Conservation (phyloP, 331 rosid genomes). For the Pyrus hybrid region DNA sequence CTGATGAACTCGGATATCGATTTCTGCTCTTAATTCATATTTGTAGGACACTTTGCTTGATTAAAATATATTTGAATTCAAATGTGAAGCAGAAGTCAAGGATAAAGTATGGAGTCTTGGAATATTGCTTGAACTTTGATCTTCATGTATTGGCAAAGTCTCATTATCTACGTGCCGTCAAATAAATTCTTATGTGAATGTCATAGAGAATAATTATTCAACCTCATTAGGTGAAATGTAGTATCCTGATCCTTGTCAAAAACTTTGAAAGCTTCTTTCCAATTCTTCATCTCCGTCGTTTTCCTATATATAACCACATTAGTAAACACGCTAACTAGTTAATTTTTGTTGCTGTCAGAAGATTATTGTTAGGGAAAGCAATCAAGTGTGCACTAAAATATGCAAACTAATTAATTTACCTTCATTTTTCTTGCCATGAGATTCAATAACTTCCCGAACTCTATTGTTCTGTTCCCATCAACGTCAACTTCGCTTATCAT, state of each 20-base stretch:
- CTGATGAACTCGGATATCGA: not conserved
- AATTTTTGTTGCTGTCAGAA: not conserved
- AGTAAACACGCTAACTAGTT: not conserved
- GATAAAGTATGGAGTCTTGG: not conserved
- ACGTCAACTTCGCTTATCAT: constrained; percentile 52
- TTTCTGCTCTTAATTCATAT: not conserved
- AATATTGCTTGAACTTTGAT: not conserved
- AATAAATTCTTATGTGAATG: not conserved
- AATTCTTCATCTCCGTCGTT: constrained; percentile 45
- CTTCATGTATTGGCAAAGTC: not conserved
- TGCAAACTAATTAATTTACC: constrained; percentile 17
- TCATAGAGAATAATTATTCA: not conserved
- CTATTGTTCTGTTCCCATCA: constrained; percentile 56
- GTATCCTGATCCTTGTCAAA: constrained; percentile 56
- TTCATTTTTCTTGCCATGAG: constrained; percentile 58
- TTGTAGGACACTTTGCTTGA: not conserved
- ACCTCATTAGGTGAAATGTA: constrained; percentile 61
- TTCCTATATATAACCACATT: constrained; percentile 24
- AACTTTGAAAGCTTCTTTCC: constrained; percentile 49
- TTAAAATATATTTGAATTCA: not conserved
- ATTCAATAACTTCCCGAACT: constrained; percentile 57
- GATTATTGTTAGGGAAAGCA: not conserved
- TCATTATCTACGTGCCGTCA: not conserved
- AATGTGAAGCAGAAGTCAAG: not conserved
- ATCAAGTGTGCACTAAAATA: not conserved